Evolutionary conservation across 495 filamentous ascomycete species (phyloP).

Genomic region (Hamigera avellanea): DNA sequence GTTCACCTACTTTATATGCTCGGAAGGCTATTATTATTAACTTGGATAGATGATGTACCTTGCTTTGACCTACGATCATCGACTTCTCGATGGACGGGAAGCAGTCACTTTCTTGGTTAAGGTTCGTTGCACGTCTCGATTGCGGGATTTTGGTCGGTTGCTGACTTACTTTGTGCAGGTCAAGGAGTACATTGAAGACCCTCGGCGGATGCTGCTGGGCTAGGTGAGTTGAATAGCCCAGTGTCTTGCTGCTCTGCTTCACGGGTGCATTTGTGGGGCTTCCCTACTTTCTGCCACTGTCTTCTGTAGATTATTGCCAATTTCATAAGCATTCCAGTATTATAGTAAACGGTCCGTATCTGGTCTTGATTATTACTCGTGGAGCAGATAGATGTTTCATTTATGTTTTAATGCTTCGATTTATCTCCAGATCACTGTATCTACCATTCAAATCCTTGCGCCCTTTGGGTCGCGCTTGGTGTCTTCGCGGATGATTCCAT

Average conservation of each 20-base stretch:
- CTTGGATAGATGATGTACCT: constrained; percentile 85
- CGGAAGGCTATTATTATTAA: constrained; percentile 7
- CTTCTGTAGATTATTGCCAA: constrained; percentile 26
- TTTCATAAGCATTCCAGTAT: constrained; percentile 1
- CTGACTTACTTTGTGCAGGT: constrained; percentile 31
- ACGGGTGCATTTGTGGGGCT: constrained; percentile 4
- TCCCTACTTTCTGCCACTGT: not conserved
- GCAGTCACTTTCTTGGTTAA: constrained; percentile 96
- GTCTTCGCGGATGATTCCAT: too few species aligned
- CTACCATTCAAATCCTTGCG: too few species aligned
- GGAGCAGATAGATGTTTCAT: not conserved
- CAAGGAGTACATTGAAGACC: constrained; percentile 98
- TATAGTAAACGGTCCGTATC: not conserved
- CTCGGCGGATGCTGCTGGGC: constrained; percentile 74
- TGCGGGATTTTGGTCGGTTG: not conserved
- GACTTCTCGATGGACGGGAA: constrained; percentile 88
- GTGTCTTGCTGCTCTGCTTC: constrained; percentile 8
- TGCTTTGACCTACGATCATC: constrained; percentile 94
- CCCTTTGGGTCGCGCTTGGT: too few species aligned
- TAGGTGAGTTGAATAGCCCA: constrained; percentile 12
- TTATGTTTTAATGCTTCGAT: too few species aligned
- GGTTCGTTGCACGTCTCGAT: constrained; percentile 23
- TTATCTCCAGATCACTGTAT: too few species aligned
- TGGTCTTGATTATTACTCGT: not conserved
- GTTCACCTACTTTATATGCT: constrained; percentile 7